Base-by-base conservation (phyloP, 129 eudicot species). In the Glebionis coronaria region DNA sequence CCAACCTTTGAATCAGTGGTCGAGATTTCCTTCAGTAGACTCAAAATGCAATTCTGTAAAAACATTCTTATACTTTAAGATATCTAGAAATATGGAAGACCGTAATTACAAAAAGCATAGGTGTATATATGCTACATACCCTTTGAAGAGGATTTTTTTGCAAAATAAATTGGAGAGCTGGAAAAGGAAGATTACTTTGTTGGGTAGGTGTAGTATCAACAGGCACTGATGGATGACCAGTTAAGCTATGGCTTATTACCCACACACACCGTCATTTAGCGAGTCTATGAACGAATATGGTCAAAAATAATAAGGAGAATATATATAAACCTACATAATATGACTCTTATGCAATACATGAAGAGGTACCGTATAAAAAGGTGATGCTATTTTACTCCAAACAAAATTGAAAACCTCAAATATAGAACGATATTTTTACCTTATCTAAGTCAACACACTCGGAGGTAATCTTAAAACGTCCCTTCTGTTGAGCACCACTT, bases 401-500 rank as follows among this genome's bases (percentile, higher is more conserved):
- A 45, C 7, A 25, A 20, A 67, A 10, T 31, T 16, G 61, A 13
- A 27, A 46, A 20, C 58, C 67, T 51, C 29, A 14, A 51, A 57
- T n/a, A n/a, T n/a, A n/a, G n/a, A n/a, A n/a, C n/a, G n/a, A n/a
- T n/a, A n/a, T n/a, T n/a, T n/a, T n/a, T n/a, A 92, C 96, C 95
- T 88, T 92, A 49, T 85, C 95, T 38, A 74, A 51, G 40, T 93
- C 98, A 18, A 84, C 79, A 82, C n/a, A n/a, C n/a, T n/a, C n/a
- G n/a, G n/a, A n/a, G n/a, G n/a, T n/a, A n/a, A n/a, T n/a, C n/a
- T n/a, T 93, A 67, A 93, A 93, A 53, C 98, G 92, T 14, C 98
- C 98, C 73, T 72, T 86, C 65, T 84, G 98, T 83, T 89, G 98
- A 79, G 89, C 84, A 51, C 87, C 67, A 45, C 73, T 79, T 62